Percentiles rank a stretch among this genome's conserved stretches.
phyloP scores from a whole-genome alignment of 805 yeast genomes.

The Teunomyces tritomae region DNA sequence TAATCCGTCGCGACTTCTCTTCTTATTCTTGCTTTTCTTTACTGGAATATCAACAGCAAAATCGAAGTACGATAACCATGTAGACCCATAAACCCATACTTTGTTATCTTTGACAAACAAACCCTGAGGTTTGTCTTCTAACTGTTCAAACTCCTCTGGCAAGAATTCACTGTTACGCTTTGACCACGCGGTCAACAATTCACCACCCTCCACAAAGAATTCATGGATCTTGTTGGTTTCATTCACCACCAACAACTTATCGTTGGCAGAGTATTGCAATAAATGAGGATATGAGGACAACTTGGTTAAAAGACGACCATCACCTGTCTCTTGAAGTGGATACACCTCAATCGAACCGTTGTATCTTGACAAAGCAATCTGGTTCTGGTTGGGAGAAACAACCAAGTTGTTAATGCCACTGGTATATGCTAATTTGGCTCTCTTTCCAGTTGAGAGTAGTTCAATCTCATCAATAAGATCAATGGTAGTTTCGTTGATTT shows the following conservation, averaged over 20 bases:
- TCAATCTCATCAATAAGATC: constrained; percentile 45
- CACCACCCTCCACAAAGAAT: constrained; percentile 42
- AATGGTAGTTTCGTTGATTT: constrained; percentile 23
- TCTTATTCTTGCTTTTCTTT: constrained; percentile 29
- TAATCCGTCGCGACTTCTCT: constrained; percentile 45
- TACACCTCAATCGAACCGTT: constrained; percentile 63
- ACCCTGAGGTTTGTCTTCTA: constrained; percentile 72
- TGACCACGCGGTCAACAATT: constrained; percentile 72
- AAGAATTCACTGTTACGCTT: constrained; percentile 68
- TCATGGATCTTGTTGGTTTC: constrained; percentile 76
- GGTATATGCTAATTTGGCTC: constrained; percentile 42
- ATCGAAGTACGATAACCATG: constrained; percentile 79
- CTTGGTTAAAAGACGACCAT: constrained; percentile 49
- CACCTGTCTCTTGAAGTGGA: constrained; percentile 20
- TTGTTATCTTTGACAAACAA: constrained; percentile 52
- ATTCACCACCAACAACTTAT: constrained; percentile 61
- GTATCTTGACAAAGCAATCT: constrained; percentile 57
- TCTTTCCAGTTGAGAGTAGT: constrained; percentile 13
- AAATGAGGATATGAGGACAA: constrained; percentile 61
- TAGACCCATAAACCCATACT: constrained; percentile 85
- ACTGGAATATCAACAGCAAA: constrained; percentile 55
- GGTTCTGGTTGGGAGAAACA: constrained; percentile 42
- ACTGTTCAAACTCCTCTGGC: constrained; percentile 59
- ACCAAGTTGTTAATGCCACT: constrained; percentile 53
- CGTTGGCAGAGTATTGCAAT: constrained; percentile 49